Evolutionary conservation across 805 yeast genomes (phyloP).

Genomic region (Kodamaea hsintzibuensis): DNA sequence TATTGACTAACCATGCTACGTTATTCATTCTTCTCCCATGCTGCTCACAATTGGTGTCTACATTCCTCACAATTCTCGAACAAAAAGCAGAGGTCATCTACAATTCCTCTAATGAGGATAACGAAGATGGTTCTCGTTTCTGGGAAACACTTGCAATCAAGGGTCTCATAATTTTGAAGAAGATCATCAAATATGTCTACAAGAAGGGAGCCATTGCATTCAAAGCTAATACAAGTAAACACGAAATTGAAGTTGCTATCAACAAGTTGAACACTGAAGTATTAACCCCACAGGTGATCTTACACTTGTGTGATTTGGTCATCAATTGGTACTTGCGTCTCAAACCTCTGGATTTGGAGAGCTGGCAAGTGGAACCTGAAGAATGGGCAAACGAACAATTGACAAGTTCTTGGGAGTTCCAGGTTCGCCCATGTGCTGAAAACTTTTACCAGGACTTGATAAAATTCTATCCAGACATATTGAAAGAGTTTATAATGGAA

Average conservation of each 20-base stretch:
- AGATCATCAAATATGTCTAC: slow-evolving; percentile 58
- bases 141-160: slow-evolving; percentile 78
- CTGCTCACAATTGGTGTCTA: slow-evolving; percentile 58
- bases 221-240: slow-evolving; percentile 63
- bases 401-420: slow-evolving; percentile 66
- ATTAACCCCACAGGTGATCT: slow-evolving; percentile 57
- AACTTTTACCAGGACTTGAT: slow-evolving; percentile 77
- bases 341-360: slow-evolving; percentile 72
- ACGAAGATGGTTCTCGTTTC: slow-evolving; percentile 38
- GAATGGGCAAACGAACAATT: slow-evolving; percentile 89
- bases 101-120: slow-evolving; percentile 53
- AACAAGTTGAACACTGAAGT: slow-evolving; percentile 51
- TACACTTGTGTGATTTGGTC: slow-evolving; percentile 62
- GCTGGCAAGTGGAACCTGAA: slow-evolving; percentile 86
- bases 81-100: slow-evolving; percentile 67
- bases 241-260: slow-evolving; percentile 61
- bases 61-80: slow-evolving; percentile 60
- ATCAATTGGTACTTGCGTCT: slow-evolving; percentile 74
- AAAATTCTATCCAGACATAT: slow-evolving; percentile 55
- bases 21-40: slow-evolving; percentile 69
- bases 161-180: slow-evolving; percentile 63
- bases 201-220: slow-evolving; percentile 68
- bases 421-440: slow-evolving; percentile 84
- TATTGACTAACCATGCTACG: slow-evolving; percentile 63
- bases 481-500: slow-evolving; percentile 55